Percentiles rank a stretch among this genome's conserved stretches.
Evolutionary conservation across 805 yeast genomes (phyloP).

Genomic region (Soucietia sequanensis): DNA sequence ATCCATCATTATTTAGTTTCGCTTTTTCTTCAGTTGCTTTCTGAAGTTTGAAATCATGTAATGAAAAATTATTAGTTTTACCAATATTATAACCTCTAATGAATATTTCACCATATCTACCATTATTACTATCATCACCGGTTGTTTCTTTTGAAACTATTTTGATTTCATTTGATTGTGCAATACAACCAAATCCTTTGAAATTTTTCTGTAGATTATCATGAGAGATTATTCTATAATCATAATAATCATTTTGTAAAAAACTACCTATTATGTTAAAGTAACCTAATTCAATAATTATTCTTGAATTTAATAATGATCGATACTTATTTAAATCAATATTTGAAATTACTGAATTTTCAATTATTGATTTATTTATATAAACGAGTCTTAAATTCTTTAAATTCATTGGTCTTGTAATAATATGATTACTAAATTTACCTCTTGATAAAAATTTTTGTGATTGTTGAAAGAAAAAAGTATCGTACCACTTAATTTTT

Average conservation of each 20-base stretch:
- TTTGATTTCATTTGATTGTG: conserved; percentile 62
- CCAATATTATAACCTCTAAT: conserved; percentile 70
- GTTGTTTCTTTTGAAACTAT: conserved; percentile 32
- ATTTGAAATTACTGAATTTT: conserved; percentile 15
- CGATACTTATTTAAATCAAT: conserved; percentile 39
- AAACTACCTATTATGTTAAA: conserved; percentile 56
- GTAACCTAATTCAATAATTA: conserved; percentile 49
- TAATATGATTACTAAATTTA: conserved; percentile 34
- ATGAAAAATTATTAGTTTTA: conserved; percentile 26
- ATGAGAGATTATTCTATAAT: conserved; percentile 51
- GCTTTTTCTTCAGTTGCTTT: conserved; percentile 1
- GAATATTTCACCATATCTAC: conserved; percentile 49
- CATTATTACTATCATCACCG: conserved; percentile 9
- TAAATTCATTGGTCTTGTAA: not conserved
- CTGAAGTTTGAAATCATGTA: conserved; percentile 5
- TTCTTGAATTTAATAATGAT: conserved; percentile 47
- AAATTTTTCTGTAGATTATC: conserved; percentile 13
- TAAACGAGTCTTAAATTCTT: conserved; percentile 41
- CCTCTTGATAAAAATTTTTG: conserved; percentile 49
- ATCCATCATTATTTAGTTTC: conserved; percentile 29
- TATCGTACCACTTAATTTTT: conserved; percentile 12
- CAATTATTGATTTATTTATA: conserved; percentile 25
- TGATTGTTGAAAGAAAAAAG: conserved; percentile 31
- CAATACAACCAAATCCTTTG: conserved; percentile 53
- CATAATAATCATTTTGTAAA: conserved; percentile 57